Percentiles rank a stretch among this genome's conserved stretches.
These are phyloP conservation scores for Backusella mclennaniae DNA, from an alignment of 192 early-diverging fungal genomes.

Conservation along the genomic window DNA sequence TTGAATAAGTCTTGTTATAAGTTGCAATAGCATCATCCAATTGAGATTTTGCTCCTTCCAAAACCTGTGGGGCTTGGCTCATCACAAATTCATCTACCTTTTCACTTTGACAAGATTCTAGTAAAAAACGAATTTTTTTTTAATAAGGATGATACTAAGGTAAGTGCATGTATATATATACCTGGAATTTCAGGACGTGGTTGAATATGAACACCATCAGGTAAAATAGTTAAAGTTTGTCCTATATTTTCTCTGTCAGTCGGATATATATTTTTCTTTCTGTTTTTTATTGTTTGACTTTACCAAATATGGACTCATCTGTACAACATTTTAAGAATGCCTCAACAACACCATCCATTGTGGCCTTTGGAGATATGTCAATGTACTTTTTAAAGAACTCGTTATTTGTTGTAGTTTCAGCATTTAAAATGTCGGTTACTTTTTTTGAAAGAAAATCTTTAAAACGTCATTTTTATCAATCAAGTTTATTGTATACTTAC, in stretches of 20 bases:
- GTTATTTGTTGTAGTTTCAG: neutral
- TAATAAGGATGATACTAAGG: neutral
- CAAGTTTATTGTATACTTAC: constrained; percentile 4
- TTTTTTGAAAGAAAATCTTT: neutral
- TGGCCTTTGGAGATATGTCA: constrained; percentile 2
- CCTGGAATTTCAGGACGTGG: neutral
- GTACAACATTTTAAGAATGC: constrained; percentile 20
- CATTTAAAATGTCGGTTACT: neutral
- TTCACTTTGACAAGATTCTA: neutral
- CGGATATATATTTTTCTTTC: neutral
- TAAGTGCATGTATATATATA: neutral
- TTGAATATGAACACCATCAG: constrained; percentile 7
- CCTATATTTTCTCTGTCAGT: neutral
- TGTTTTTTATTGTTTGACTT: neutral
- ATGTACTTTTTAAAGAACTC: neutral
- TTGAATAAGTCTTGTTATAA: neutral
- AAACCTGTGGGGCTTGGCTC: neutral
- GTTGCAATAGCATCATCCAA: neutral
- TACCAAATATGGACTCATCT: constrained; percentile 15
- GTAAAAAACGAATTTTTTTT: neutral
- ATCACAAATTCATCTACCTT: neutral
- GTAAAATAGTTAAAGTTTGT: constrained; percentile 2
- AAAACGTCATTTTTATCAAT: neutral
- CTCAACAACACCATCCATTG: constrained; percentile 24
- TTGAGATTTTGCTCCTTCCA: neutral